phyloP scores from a whole-genome alignment of 495 filamentous ascomycete genomes.

The Daldinia bambusicola region DNA sequence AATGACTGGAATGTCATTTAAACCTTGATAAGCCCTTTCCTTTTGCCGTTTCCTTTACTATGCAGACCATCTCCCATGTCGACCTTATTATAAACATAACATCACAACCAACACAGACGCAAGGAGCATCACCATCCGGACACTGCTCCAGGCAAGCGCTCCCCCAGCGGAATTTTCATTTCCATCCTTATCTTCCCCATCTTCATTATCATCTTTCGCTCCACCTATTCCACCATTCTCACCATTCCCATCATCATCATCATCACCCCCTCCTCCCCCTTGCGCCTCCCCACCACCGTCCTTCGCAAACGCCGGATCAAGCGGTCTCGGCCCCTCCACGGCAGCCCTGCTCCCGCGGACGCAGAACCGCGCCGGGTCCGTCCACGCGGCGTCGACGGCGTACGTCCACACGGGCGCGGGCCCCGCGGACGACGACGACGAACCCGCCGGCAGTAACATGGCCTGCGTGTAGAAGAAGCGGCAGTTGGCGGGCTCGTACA shows the following conservation, averaged over 20 bases:
- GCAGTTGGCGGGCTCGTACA: constrained; percentile 64
- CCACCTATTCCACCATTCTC: neutral
- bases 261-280: neutral
- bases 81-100: constrained; percentile 1
- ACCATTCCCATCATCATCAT: neutral
- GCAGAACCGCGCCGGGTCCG: constrained; percentile 66
- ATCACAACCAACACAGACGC: constrained; percentile 1
- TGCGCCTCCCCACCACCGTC: neutral
- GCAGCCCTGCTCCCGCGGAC: constrained; percentile 24
- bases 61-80: neutral
- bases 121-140: constrained; percentile 3
- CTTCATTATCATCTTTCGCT: too few relatives aligned
- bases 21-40: too few relatives aligned
- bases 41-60: too few relatives aligned
- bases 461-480: constrained; percentile 63
- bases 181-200: too few relatives aligned
- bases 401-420: constrained; percentile 58
- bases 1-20: too few relatives aligned
- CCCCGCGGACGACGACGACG: too few relatives aligned
- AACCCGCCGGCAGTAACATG: constrained; percentile 50
- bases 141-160: neutral
- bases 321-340: constrained; percentile 4
- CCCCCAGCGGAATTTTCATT: constrained; percentile 14
- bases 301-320: constrained; percentile 28
- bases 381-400: constrained; percentile 76